Evolutionary conservation across 148 eudicot genomes (phyloP), one percentile per base, ranked within the genome.

Genomic region (Rheum nobile): DNA sequence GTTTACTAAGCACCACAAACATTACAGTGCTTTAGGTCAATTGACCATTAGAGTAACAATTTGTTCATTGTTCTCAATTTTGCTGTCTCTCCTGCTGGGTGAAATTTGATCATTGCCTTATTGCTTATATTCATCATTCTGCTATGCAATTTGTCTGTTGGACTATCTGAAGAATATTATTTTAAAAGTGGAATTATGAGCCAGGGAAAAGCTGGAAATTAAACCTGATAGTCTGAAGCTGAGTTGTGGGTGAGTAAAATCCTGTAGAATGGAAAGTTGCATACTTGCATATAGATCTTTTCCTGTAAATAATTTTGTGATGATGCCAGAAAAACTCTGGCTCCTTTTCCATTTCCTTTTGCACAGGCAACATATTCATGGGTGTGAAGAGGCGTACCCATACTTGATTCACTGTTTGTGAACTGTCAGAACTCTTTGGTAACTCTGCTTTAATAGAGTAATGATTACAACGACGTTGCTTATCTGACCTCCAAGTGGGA

Each of bases 381-480:
- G 77, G 67, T 61, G 75, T 77, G 52, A 43, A 72, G 73, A 79
- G 77, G 75, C 71, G n/a, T 76, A 43, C 29, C 46, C 59, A 71
- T 79, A 61, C 82, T 73, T 82, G 77, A 78, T 76, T 73, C 77
- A 72, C 61, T 78, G 32, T 67, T 73, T 76, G 69, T 73, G 77
- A 46, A 67, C 26, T 69, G 39, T 75, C 75, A 70, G 77, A 35
- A 74, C 50, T 63, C 76, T 81, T 73, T 82, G 82, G 63, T 74
- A 41, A 74, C 69, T 31, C 34, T 31, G 38, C n/a, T 29, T 63
- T 8, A 14, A 34, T 29, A 13, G 69, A 31, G 31, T 29, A 12
- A 32, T 63, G 69, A 63, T 31, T 14, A 5, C 31, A 26, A 14
- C 17, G 28, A 59, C 0, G 5, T 59, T 50, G 55, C 6, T 11